phyloP scores from a whole-genome alignment of 805 yeast species.

The Helenozyma rhizophorensis region DNA sequence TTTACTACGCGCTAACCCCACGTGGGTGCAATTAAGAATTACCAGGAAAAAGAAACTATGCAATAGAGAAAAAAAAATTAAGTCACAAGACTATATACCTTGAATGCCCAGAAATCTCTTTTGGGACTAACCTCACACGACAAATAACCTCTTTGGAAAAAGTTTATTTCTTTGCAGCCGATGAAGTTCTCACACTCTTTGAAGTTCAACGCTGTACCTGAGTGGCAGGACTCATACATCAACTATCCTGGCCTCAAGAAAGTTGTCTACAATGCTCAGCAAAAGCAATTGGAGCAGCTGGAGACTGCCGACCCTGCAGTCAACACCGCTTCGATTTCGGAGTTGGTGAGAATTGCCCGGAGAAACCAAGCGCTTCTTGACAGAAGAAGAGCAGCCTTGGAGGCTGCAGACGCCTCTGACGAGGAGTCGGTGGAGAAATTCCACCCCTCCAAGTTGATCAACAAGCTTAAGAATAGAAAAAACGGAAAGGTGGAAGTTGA shows the following conservation, averaged over 20 bases:
- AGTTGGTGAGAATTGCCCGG: conserved; percentile 18
- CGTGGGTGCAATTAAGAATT: no score
- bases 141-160: background rate
- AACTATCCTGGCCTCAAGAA: conserved; percentile 51
- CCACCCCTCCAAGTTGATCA: conserved; percentile 15
- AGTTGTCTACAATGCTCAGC: conserved; percentile 50
- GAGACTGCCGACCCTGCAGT: conserved; percentile 24
- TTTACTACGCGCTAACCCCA: no score
- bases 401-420: conserved; percentile 1
- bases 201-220: conserved; percentile 51
- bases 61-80: no score
- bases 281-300: conserved; percentile 24
- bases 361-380: conserved; percentile 7
- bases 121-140: no score
- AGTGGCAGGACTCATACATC: conserved; percentile 45
- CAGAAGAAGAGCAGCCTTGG: conserved; percentile 2
- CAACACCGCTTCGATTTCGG: conserved; percentile 24
- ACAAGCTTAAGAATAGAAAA: conserved; percentile 15
- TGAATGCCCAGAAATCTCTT: no score
- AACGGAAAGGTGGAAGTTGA: conserved; percentile 3
- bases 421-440: conserved; percentile 8
- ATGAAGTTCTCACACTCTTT: conserved; percentile 51
- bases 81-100: no score
- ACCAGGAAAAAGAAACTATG: no score
- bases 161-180: background rate